phyloP scores from a whole-genome alignment of 2,329 filamentous ascomycete species.

The Claviceps digitariae region DNA sequence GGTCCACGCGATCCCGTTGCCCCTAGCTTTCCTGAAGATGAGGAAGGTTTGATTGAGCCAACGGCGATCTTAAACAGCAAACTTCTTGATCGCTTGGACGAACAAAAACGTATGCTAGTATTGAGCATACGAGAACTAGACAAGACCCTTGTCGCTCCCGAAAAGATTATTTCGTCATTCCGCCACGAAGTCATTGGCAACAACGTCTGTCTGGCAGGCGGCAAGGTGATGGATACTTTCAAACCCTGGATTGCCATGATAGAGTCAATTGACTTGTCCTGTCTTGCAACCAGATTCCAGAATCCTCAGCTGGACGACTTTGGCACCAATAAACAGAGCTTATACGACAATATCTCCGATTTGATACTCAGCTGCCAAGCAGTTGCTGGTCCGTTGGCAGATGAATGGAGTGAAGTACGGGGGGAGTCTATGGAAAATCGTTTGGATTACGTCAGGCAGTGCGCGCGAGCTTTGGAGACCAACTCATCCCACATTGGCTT shows the following conservation, averaged over 20 bases:
- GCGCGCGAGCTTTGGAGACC: slow-evolving; percentile 68
- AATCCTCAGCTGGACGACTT: slow-evolving; percentile 82
- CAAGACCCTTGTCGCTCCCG: slow-evolving; percentile 61
- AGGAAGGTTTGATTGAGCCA: slow-evolving; percentile 59
- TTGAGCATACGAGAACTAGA: slow-evolving; percentile 77
- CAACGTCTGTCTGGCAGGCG: slow-evolving; percentile 63
- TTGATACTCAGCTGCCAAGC: slow-evolving; percentile 77
- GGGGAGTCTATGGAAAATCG: slow-evolving; percentile 82
- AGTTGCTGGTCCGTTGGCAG: slow-evolving; percentile 78
- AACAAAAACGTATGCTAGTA: slow-evolving; percentile 73
- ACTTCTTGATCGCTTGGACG: slow-evolving; percentile 71
- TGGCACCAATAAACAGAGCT: slow-evolving; percentile 75
- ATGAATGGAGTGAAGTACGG: slow-evolving; percentile 91
- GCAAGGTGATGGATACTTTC: slow-evolving; percentile 75
- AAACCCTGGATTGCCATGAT: slow-evolving; percentile 80
- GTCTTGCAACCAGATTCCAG: slow-evolving; percentile 63
- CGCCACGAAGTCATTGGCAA: slow-evolving; percentile 73
- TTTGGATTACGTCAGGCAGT: slow-evolving; percentile 63
- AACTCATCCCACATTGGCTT: slow-evolving; percentile 80
- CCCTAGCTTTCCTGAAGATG: slow-evolving; percentile 76
- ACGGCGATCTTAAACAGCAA: slow-evolving; percentile 60
- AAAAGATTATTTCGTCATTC: slow-evolving; percentile 68
- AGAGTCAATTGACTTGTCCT: slow-evolving; percentile 80
- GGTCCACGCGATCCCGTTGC: slow-evolving; percentile 56
- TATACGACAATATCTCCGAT: slow-evolving; percentile 89